These are phyloP conservation scores for Porcisia hertigi DNA, from an alignment of 208 protist genomes.

Conservation along the genomic window DNA sequence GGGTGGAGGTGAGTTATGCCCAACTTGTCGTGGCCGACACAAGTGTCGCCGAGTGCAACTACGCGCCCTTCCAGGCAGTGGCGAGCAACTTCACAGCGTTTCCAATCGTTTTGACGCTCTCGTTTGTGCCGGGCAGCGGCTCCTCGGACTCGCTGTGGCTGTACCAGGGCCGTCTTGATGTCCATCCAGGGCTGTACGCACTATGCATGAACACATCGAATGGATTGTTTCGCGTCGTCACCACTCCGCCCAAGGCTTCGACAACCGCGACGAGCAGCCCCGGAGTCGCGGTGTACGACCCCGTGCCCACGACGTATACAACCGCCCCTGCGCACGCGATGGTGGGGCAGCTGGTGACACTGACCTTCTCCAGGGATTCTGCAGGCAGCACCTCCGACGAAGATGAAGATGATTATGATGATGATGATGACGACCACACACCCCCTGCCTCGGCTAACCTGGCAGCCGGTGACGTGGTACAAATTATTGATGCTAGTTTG, in stretches of 20 bases:
- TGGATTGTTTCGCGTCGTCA: constrained; percentile 65
- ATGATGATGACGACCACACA: neutral
- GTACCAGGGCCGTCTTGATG: constrained; percentile 54
- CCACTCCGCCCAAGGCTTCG: constrained; percentile 22
- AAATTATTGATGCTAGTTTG: constrained; percentile 72
- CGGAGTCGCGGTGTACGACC: constrained; percentile 24
- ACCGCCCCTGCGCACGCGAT: constrained; percentile 45
- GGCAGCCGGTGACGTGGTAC: constrained; percentile 42
- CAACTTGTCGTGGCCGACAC: constrained; percentile 49
- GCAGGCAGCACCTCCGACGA: neutral
- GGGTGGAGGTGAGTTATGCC: constrained; percentile 26
- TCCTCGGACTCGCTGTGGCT: neutral
- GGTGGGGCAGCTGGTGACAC: constrained; percentile 48
- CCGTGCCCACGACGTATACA: constrained; percentile 50
- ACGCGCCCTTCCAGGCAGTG: constrained; percentile 56
- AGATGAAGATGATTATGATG: too few species aligned
- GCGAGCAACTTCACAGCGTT: constrained; percentile 30
- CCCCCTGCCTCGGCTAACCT: constrained; percentile 15
- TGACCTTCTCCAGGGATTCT: constrained; percentile 45
- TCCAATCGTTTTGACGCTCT: constrained; percentile 20
- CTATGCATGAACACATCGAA: constrained; percentile 64
- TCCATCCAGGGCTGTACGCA: constrained; percentile 43
- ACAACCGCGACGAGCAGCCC: neutral
- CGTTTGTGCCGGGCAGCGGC: constrained; percentile 16
- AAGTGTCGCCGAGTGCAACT: constrained; percentile 74